These are phyloP conservation scores for Colletotrichum falcatum DNA, from an alignment of 2,329 filamentous ascomycete species.

Conservation along the genomic window DNA sequence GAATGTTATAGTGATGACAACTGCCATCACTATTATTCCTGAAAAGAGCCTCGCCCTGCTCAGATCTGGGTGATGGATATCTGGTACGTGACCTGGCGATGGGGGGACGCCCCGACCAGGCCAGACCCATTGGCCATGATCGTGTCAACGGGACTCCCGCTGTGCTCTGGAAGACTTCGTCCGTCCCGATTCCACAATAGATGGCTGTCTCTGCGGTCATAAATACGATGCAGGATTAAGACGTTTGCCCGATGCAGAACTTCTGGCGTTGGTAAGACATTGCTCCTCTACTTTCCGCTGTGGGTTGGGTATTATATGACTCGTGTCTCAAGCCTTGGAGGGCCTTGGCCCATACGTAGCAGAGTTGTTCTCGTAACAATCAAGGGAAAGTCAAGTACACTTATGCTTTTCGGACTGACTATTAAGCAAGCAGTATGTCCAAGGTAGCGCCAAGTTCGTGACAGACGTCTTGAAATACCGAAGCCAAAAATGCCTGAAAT, in stretches of 20 bases:
- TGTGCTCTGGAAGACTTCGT: not conserved
- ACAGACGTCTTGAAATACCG: not conserved
- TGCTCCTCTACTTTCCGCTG: not conserved
- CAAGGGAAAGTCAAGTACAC: not conserved
- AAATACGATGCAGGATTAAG: not conserved
- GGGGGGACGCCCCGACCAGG: not conserved
- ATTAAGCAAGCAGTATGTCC: not conserved
- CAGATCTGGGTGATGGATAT: slow-evolving; percentile 39
- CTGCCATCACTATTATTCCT: not conserved
- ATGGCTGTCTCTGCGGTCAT: not conserved
- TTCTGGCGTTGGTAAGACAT: not conserved
- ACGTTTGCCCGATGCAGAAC: not conserved
- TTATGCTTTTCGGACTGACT: not conserved
- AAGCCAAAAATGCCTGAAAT: not conserved
- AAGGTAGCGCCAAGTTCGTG: not conserved
- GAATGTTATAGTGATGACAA: not conserved
- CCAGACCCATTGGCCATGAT: not conserved
- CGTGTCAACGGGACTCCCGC: not conserved
- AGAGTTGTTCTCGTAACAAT: not conserved
- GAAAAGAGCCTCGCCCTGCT: slow-evolving; percentile 6
- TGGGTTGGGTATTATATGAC: not conserved
- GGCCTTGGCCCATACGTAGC: not conserved
- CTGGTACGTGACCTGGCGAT: not conserved
- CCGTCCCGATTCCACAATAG: not conserved
- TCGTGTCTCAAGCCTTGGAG: not conserved